Conservation (phyloP, 2,329 filamentous ascomycete genomes). For the Phialocephala subalpina region DNA sequence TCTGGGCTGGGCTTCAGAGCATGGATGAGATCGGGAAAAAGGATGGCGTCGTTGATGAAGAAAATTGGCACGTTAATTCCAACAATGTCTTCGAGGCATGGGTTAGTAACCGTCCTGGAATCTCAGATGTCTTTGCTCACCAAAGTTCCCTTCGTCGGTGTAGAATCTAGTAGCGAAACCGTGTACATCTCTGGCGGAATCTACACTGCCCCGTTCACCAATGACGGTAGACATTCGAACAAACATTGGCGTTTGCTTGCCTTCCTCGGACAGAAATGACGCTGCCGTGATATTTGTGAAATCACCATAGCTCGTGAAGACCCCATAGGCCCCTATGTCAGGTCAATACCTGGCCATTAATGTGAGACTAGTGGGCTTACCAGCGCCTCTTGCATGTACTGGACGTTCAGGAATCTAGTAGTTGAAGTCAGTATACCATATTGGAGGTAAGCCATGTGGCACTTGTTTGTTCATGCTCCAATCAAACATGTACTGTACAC, state of each 20-base stretch:
- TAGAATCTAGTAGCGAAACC: conserved; percentile 76
- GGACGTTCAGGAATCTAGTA: conserved; percentile 60
- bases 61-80: conserved; percentile 75
- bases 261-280: conserved; percentile 64
- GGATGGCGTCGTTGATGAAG: conserved; percentile 73
- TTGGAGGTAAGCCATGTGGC: not conserved
- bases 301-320: conserved; percentile 72
- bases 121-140: conserved; percentile 47
- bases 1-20: conserved; percentile 70
- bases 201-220: conserved; percentile 64
- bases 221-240: conserved; percentile 52
- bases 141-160: conserved; percentile 76
- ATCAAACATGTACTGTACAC: not conserved
- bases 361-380: conserved; percentile 43
- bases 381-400: conserved; percentile 75
- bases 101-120: not conserved
- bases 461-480: not conserved
- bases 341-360: conserved; percentile 54
- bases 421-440: not conserved
- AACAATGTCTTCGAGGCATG: conserved; percentile 60
- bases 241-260: conserved; percentile 70
- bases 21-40: conserved; percentile 71
- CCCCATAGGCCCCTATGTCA: conserved; percentile 66
- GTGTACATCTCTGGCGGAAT: conserved; percentile 76
- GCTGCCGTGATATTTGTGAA: conserved; percentile 74